phyloP scores from a whole-genome alignment of 352 stramenopile species.

The Globisporangium megalacanthum region DNA sequence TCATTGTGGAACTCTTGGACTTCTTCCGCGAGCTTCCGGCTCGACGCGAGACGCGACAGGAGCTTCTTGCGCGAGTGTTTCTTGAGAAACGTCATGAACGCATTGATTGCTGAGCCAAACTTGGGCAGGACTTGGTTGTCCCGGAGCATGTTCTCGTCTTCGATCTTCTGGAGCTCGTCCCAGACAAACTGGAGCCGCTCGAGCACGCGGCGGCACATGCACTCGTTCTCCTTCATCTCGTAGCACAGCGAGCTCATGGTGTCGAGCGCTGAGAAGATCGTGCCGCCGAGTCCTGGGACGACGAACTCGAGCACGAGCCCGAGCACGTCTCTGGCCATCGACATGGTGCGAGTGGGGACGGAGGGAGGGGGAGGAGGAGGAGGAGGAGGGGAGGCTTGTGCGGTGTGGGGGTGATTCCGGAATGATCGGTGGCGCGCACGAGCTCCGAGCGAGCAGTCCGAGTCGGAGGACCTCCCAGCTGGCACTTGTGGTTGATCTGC shows the following conservation, averaged over 20 bases:
- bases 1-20: conserved; percentile 17
- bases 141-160: conserved; percentile 25
- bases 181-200: conserved; percentile 23
- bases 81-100: conserved; percentile 25
- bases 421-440: not conserved
- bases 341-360: not conserved
- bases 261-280: conserved; percentile 24
- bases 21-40: conserved; percentile 8
- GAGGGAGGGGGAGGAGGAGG: not conserved
- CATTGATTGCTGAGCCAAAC: conserved; percentile 24
- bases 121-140: conserved; percentile 30
- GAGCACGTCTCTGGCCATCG: conserved; percentile 8
- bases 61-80: conserved; percentile 16
- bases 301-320: conserved; percentile 18
- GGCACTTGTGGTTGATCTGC: no score
- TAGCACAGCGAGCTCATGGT: conserved; percentile 21
- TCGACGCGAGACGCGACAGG: conserved; percentile 13
- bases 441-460: no score
- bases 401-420: not conserved
- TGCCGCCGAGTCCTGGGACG: conserved; percentile 28
- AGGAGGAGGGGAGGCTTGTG: not conserved
- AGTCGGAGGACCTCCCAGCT: no score
- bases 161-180: conserved; percentile 32
- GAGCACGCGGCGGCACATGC: conserved; percentile 15
- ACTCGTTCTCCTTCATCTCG: conserved; percentile 21